phyloP scores from a whole-genome alignment of 352 stramenopile genomes.

The Globisporangium polare region DNA sequence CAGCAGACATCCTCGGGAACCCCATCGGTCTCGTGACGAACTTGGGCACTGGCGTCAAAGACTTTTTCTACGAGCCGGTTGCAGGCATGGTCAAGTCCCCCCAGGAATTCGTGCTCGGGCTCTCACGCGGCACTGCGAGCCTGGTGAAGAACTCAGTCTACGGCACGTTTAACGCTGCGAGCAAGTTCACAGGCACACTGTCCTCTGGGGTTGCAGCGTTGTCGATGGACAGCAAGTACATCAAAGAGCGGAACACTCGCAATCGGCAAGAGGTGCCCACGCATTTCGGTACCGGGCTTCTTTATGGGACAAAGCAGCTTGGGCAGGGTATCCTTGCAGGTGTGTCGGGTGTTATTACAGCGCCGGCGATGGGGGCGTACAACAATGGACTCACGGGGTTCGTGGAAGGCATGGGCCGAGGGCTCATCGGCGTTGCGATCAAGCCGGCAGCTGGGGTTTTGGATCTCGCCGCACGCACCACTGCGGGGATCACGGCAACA shows the following conservation, averaged over 20 bases:
- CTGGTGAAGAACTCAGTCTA: constrained; percentile 90
- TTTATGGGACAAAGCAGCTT: constrained; percentile 89
- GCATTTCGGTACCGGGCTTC: constrained; percentile 76
- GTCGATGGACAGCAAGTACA: constrained; percentile 89
- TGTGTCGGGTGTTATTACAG: constrained; percentile 89
- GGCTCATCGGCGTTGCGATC: constrained; percentile 83
- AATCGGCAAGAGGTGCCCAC: constrained; percentile 82
- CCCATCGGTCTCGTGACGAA: constrained; percentile 88
- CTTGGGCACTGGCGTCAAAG: constrained; percentile 82
- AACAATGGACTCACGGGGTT: constrained; percentile 88
- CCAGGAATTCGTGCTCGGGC: constrained; percentile 84
- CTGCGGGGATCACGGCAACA: constrained; percentile 81
- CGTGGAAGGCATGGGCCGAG: constrained; percentile 85
- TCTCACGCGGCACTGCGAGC: constrained; percentile 87
- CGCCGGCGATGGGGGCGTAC: constrained; percentile 86
- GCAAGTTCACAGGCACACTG: constrained; percentile 91
- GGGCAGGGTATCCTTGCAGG: constrained; percentile 88
- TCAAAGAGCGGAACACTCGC: constrained; percentile 70
- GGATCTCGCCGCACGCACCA: constrained; percentile 73
- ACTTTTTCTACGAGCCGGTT: constrained; percentile 90
- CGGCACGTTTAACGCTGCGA: constrained; percentile 91
- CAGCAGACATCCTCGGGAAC: constrained; percentile 86
- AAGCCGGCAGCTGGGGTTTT: constrained; percentile 86
- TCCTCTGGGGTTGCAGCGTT: constrained; percentile 87
- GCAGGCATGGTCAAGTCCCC: constrained; percentile 85